Evolutionary conservation across 2,329 filamentous ascomycete genomes (phyloP).

Genomic region (Sarocladium oryzae): DNA sequence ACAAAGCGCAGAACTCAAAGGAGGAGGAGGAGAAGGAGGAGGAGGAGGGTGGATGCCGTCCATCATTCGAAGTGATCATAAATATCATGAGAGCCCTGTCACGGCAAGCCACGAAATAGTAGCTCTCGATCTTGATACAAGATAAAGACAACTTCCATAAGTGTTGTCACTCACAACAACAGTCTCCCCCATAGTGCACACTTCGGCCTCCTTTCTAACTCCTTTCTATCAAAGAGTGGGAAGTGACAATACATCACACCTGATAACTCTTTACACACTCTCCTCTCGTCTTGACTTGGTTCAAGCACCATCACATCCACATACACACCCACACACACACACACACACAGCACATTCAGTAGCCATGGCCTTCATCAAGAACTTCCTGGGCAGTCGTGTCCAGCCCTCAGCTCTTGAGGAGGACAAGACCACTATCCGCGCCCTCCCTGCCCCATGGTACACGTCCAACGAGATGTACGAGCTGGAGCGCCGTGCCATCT

Average conservation of each 20-base stretch:
- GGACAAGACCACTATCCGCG: slow-evolving; percentile 21
- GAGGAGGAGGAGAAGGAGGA: neutral
- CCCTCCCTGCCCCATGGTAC: slow-evolving; percentile 47
- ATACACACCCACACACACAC: too few relatives aligned
- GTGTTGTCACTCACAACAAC: too few relatives aligned
- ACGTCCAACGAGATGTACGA: slow-evolving; percentile 47
- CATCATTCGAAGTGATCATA: too few relatives aligned
- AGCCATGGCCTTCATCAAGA: slow-evolving; percentile 21
- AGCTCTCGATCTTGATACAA: too few relatives aligned
- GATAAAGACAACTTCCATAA: too few relatives aligned
- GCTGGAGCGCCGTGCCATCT: slow-evolving; percentile 50
- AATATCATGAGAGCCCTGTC: neutral
- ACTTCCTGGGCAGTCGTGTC: slow-evolving; percentile 28
- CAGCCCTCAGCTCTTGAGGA: slow-evolving; percentile 13
- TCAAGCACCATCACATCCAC: neutral
- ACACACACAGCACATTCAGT: neutral
- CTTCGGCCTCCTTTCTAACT: too few relatives aligned
- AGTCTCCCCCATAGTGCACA: too few relatives aligned
- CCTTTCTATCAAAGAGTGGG: too few relatives aligned
- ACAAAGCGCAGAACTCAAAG: neutral
- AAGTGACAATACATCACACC: too few relatives aligned
- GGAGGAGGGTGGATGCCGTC: too few relatives aligned
- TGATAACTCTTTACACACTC: neutral
- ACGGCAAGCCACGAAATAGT: neutral
- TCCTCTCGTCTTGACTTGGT: neutral